These are phyloP conservation scores for Scleroderma citrinum DNA, from an alignment of 768 basidiomycete genomes.

Conservation along the genomic window DNA sequence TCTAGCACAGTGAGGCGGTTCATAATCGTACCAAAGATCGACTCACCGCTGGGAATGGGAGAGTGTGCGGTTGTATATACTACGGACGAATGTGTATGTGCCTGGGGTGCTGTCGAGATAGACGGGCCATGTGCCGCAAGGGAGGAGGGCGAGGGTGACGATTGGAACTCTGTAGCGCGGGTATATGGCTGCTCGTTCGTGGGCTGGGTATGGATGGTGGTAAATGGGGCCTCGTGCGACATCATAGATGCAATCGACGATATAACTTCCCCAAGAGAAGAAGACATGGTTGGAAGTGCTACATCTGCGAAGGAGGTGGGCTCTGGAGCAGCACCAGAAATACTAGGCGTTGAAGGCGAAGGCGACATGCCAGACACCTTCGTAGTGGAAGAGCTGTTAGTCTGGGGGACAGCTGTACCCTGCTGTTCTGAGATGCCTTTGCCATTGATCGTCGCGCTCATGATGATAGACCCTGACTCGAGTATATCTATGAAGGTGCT, in stretches of 20 bases:
- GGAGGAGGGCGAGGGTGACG: neutral
- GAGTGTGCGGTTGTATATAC: slow-evolving; percentile 7
- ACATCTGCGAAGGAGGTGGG: neutral
- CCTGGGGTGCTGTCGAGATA: too few relatives aligned
- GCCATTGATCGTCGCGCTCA: neutral
- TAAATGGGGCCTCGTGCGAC: neutral
- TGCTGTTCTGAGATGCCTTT: neutral
- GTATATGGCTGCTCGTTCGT: slow-evolving; percentile 1
- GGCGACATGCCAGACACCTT: neutral
- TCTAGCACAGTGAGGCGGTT: slow-evolving; percentile 84
- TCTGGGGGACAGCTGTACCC: neutral
- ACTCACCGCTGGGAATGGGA: slow-evolving; percentile 53
- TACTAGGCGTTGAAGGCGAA: neutral
- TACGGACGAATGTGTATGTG: neutral
- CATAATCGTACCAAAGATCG: slow-evolving; percentile 95
- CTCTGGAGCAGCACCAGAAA: neutral
- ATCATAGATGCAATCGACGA: slow-evolving; percentile 10
- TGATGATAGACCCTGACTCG: neutral
- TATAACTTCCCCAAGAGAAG: slow-evolving; percentile 17
- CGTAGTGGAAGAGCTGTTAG: neutral
- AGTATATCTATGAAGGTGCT: slow-evolving; percentile 2
- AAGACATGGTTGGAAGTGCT: slow-evolving; percentile 3
- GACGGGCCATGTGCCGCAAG: slow-evolving; percentile 1
- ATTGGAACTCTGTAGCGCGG: slow-evolving; percentile 5
- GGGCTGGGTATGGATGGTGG: neutral